Evolutionary conservation across 2,329 filamentous ascomycete genomes (phyloP), one percentile per base, ranked within the genome.

Genomic region (Sporothrix euskadiensis): DNA sequence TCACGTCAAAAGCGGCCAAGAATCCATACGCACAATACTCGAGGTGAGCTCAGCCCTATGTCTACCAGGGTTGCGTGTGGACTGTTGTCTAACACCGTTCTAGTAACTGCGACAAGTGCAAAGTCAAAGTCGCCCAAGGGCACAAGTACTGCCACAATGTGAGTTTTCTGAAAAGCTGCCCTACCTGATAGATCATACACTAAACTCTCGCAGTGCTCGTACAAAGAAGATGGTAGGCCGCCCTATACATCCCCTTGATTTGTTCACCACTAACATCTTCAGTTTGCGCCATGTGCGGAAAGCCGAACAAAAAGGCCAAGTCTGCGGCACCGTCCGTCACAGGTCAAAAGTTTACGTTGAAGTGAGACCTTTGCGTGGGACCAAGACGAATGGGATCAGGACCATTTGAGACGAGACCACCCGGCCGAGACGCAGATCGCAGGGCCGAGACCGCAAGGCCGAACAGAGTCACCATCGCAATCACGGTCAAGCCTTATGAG

Each of bases 231-330:
- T 78, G 83, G 88, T 89, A 80, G 75, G 85, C 3, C 19, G 2
- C 1, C 9, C 49, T 22, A 26, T 22, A 3, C 12, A 22, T 10
- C 6, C 4, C n/a, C 5, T 22, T 49, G 39, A 8, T 16, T 22
- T 10, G 4, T 22, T 22, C 74, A 5, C 41, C 22, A n/a, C 44
- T 65, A 47, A 71, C 49, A 35, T 16, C 74, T 77, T 22, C 72
- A 90, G 89, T 85, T 3, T 91, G 89, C 78, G 84, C 88, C 22
- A 88, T 90, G 81, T 91, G 89, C 77, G 89, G 89, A 54, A 91
- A 90, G 79, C 82, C 85, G 12, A 87, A 87, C 76, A 85, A 85
- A 39, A 85, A 85, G 75, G 78, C 84, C 30, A 86, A 84, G 57
- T 78, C 83, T 5, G 82, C 84, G 10, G 87, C 85, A 8, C 88